Conservation (phyloP, 352 stramenopile genomes). For the Lagenidium giganteum region DNA sequence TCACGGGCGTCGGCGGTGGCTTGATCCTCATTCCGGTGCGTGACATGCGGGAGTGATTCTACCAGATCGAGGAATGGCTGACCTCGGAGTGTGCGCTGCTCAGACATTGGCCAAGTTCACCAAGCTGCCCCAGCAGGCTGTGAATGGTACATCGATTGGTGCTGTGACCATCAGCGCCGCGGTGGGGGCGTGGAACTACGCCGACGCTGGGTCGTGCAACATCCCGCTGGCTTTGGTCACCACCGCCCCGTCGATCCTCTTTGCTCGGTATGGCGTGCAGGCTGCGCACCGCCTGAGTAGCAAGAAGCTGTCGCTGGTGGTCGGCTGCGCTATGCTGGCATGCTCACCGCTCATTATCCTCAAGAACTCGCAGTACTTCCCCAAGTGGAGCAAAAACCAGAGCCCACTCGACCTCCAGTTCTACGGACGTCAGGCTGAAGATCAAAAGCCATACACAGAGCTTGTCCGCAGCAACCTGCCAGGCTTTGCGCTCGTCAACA, state of each 20-base stretch:
- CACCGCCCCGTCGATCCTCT: constrained; percentile 72
- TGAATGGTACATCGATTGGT: constrained; percentile 81
- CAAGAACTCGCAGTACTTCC: constrained; percentile 75
- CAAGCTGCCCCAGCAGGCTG: constrained; percentile 64
- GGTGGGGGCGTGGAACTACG: constrained; percentile 70
- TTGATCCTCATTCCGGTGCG: constrained; percentile 80
- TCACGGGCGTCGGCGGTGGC: constrained; percentile 77
- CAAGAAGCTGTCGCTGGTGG: constrained; percentile 70
- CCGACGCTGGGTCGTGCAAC: constrained; percentile 67
- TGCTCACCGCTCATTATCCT: constrained; percentile 79
- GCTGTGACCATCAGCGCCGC: constrained; percentile 66
- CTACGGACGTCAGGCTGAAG: constrained; percentile 23
- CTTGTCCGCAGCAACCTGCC: constrained; percentile 30
- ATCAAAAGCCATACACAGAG: constrained; percentile 34
- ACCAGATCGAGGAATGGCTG: neutral
- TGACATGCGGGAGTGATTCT: constrained; percentile 1
- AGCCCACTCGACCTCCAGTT: constrained; percentile 76
- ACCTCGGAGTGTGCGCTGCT: neutral
- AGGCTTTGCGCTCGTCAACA: constrained; percentile 49
- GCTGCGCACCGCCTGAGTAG: constrained; percentile 69
- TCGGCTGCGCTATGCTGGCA: constrained; percentile 71
- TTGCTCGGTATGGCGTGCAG: constrained; percentile 75
- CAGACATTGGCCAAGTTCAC: constrained; percentile 81
- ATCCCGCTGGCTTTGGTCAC: constrained; percentile 63
- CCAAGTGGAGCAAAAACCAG: constrained; percentile 53